Evolutionary conservation across 2,329 filamentous ascomycete species (phyloP).

Genomic region (Paecilomyces variotii): DNA sequence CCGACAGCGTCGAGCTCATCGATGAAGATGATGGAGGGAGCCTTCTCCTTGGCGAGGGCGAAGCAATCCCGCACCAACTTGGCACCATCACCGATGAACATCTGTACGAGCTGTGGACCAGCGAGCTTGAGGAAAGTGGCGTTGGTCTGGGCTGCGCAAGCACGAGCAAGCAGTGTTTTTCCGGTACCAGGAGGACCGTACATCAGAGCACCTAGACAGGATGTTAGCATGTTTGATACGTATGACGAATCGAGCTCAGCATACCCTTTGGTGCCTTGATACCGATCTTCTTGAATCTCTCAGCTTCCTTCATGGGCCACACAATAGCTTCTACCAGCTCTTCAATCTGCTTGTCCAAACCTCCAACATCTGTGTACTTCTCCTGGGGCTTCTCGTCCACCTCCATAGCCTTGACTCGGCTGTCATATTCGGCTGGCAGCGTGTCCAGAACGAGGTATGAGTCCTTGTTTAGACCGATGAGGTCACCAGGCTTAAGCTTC

Average conservation of each 20-base stretch:
- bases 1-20: conserved; percentile 98
- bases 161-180: conserved; percentile 65
- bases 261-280: conserved; percentile 98
- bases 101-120: conserved; percentile 94
- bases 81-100: conserved; percentile 98
- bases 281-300: conserved; percentile 98
- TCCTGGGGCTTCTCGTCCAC: conserved; percentile 99
- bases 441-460: conserved; percentile 97
- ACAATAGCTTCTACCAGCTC: conserved; percentile 97
- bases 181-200: conserved; percentile 60
- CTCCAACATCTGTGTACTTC: conserved; percentile 97
- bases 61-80: conserved; percentile 98
- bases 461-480: conserved; percentile 98
- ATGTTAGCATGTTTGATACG: conserved; percentile 1
- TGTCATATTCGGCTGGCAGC: conserved; percentile 94
- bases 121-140: conserved; percentile 98
- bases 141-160: conserved; percentile 94
- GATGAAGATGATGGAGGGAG: conserved; percentile 98
- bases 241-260: conserved; percentile 11
- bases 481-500: conserved; percentile 86
- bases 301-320: conserved; percentile 99
- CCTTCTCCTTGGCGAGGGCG: conserved; percentile 96
- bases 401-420: conserved; percentile 99
- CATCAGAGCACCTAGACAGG: conserved; percentile 75
- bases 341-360: conserved; percentile 97